phyloP scores from a whole-genome alignment of 2,329 filamentous ascomycete genomes.

The Aspergillus pseudotamarii region DNA sequence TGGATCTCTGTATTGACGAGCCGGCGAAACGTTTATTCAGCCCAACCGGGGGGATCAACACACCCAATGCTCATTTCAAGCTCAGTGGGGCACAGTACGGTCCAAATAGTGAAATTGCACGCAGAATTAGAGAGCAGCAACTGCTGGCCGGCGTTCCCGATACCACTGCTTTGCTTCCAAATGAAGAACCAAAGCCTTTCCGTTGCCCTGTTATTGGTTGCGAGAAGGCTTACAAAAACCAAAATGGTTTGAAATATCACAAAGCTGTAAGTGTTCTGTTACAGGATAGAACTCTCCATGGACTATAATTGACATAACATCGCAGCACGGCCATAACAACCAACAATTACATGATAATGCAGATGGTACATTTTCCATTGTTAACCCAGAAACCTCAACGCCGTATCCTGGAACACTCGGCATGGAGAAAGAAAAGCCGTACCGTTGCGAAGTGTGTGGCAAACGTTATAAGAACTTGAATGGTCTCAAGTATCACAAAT shows the following conservation, averaged over 20 bases:
- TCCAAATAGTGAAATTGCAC: slow-evolving; percentile 73
- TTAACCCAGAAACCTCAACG: slow-evolving; percentile 90
- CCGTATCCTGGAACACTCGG: slow-evolving; percentile 94
- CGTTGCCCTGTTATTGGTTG: slow-evolving; percentile 97
- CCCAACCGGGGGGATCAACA: slow-evolving; percentile 71
- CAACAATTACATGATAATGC: slow-evolving; percentile 96
- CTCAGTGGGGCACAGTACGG: slow-evolving; percentile 75
- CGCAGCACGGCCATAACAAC: slow-evolving; percentile 85
- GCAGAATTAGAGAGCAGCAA: slow-evolving; percentile 66
- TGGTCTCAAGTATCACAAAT: slow-evolving; percentile 91
- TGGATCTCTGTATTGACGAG: slow-evolving; percentile 78
- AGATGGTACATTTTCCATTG: slow-evolving; percentile 96
- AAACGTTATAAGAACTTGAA: slow-evolving; percentile 99
- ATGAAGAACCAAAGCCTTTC: slow-evolving; percentile 96
- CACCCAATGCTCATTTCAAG: slow-evolving; percentile 72
- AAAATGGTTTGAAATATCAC: slow-evolving; percentile 94
- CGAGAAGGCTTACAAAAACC: slow-evolving; percentile 99
- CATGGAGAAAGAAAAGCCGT: slow-evolving; percentile 99
- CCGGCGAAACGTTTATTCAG: slow-evolving; percentile 93
- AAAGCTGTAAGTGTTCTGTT: slow-evolving; percentile 58
- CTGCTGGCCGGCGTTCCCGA: slow-evolving; percentile 60
- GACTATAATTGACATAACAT: slow-evolving; percentile 17
- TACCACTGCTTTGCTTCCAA: slow-evolving; percentile 53
- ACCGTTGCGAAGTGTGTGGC: slow-evolving; percentile 93
- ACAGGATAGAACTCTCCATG: slow-evolving; percentile 14